phyloP scores from a whole-genome alignment of 352 stramenopile species.

The Chrysophaeum taylorii region DNA sequence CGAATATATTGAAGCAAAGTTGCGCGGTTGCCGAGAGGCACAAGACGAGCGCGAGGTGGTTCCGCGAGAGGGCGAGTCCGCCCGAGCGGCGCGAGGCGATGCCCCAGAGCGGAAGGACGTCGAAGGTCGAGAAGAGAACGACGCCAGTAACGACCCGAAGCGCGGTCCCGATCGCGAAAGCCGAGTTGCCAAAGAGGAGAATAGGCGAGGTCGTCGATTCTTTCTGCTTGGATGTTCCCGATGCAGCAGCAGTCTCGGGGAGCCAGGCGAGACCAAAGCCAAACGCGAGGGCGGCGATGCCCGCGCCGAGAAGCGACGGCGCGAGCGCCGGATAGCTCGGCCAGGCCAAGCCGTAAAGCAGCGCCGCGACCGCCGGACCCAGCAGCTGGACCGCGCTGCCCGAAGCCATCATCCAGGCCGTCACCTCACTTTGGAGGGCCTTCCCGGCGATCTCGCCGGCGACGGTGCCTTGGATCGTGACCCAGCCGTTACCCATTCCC shows the following conservation, averaged over 20 bases:
- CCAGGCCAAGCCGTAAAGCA: not conserved
- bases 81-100: not conserved
- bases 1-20: not conserved
- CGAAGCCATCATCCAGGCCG: not conserved
- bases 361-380: not conserved
- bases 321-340: not conserved
- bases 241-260: not conserved
- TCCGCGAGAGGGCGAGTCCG: not conserved
- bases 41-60: not conserved
- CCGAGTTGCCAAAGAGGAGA: not conserved
- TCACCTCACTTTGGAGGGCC: not conserved
- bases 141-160: not conserved
- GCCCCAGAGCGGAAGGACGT: conserved; percentile 5
- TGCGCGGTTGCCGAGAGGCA: not conserved
- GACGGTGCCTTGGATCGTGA: not conserved
- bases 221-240: not conserved
- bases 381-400: not conserved
- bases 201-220: too few species aligned
- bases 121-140: conserved; percentile 1
- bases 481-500: not conserved
- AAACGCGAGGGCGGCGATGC: not conserved
- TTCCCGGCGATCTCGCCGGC: not conserved
- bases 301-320: not conserved
- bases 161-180: not conserved
- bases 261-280: not conserved